Percentiles rank a stretch among this genome's conserved stretches.
phyloP scores from a whole-genome alignment of 371 early-diverging fungal genomes.

The Dipsacomyces acuminosporus region DNA sequence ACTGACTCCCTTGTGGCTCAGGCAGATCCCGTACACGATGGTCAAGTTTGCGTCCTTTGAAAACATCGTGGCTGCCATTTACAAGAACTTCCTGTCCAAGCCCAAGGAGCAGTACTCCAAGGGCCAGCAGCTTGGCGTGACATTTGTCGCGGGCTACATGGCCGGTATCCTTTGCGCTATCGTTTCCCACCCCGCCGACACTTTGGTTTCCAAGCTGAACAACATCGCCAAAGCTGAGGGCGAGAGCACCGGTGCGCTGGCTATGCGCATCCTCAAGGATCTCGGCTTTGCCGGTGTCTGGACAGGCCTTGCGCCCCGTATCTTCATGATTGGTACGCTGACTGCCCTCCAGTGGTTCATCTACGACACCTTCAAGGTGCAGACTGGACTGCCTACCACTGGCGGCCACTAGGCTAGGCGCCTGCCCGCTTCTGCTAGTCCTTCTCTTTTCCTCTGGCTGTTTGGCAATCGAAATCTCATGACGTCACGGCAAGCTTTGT shows the following conservation, averaged over 20 bases:
- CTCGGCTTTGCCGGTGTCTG: conserved; percentile 52
- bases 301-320: conserved; percentile 59
- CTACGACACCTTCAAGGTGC: conserved; percentile 56
- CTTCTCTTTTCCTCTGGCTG: too few relatives aligned
- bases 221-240: conserved; percentile 52
- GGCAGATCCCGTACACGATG: conserved; percentile 89
- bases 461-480: too few relatives aligned
- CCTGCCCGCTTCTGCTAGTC: too few relatives aligned
- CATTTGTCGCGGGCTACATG: conserved; percentile 78
- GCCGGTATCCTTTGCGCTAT: conserved; percentile 84
- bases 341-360: conserved; percentile 60
- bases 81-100: conserved; percentile 54
- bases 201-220: conserved; percentile 79
- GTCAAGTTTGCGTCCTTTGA: conserved; percentile 87
- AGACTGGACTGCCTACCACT: conserved; percentile 50
- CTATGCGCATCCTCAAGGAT: conserved; percentile 49
- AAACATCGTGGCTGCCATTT: conserved; percentile 60
- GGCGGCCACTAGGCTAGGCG: conserved; percentile 18
- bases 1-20: conserved; percentile 66
- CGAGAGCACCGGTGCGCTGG: conserved; percentile 44
- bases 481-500: too few relatives aligned
- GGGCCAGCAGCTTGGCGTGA: conserved; percentile 64
- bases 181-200: conserved; percentile 91
- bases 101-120: conserved; percentile 65
- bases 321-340: conserved; percentile 68